Evolutionary conservation across 257 asterid genomes (phyloP).

Genomic region (Solanum pennellii): DNA sequence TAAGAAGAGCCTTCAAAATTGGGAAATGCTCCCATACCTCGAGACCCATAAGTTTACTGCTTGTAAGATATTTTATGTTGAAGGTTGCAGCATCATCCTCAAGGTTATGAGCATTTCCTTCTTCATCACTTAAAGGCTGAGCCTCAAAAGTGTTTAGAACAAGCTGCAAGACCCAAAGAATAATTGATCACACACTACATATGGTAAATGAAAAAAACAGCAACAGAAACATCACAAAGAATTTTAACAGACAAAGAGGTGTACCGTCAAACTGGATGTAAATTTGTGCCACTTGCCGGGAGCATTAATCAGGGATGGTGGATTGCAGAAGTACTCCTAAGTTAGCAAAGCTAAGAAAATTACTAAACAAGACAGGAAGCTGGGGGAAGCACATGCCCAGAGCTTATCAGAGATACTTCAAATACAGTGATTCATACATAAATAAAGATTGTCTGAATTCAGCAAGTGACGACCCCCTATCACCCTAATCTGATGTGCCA

Average conservation of each 20-base stretch:
- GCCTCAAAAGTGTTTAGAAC: slow-evolving; percentile 86
- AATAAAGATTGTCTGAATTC: neutral
- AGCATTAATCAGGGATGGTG: slow-evolving; percentile 61
- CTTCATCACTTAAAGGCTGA: slow-evolving; percentile 94
- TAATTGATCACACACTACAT: neutral
- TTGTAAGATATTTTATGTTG: slow-evolving; percentile 92
- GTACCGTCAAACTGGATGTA: slow-evolving; percentile 66
- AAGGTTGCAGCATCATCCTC: slow-evolving; percentile 87
- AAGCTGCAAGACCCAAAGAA: slow-evolving; percentile 35
- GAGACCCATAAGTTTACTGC: slow-evolving; percentile 94
- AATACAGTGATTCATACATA: neutral
- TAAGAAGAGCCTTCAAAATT: neutral
- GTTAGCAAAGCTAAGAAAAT: slow-evolving; percentile 4
- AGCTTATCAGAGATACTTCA: neutral
- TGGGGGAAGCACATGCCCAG: neutral
- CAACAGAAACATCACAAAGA: neutral
- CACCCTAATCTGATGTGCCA: neutral
- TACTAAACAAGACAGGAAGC: neutral
- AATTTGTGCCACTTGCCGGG: slow-evolving; percentile 87
- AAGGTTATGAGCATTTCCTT: slow-evolving; percentile 64
- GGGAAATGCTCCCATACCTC: slow-evolving; percentile 46
- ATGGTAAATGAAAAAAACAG: neutral
- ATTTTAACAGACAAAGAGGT: neutral
- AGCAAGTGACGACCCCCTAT: neutral
- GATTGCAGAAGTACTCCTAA: slow-evolving; percentile 88